Evolutionary conservation across 2,329 filamentous ascomycete species (phyloP).

Genomic region (Aspergillus sp.): DNA sequence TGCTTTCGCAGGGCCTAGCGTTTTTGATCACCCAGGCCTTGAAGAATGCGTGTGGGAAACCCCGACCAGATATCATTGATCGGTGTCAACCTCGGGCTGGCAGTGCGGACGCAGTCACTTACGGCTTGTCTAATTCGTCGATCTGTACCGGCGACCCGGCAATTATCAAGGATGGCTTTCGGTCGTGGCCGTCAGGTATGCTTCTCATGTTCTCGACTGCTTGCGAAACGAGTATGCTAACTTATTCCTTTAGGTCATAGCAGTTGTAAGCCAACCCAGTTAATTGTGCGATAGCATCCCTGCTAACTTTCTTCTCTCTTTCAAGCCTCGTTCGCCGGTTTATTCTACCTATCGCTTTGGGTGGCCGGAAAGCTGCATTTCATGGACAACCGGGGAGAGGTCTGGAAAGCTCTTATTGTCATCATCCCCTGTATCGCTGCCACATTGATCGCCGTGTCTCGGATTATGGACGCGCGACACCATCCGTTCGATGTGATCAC

Average conservation of each 20-base stretch:
- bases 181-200: slow-evolving; percentile 57
- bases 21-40: slow-evolving; percentile 59
- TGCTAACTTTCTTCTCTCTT: slow-evolving; percentile 11
- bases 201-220: neutral
- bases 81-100: slow-evolving; percentile 48
- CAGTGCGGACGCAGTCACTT: slow-evolving; percentile 37
- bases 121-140: slow-evolving; percentile 45
- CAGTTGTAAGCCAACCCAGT: slow-evolving; percentile 12
- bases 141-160: slow-evolving; percentile 54
- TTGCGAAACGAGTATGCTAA: slow-evolving; percentile 16
- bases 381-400: slow-evolving; percentile 59
- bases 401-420: slow-evolving; percentile 59
- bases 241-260: slow-evolving; percentile 17
- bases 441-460: slow-evolving; percentile 54
- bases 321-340: slow-evolving; percentile 56
- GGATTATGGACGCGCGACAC: slow-evolving; percentile 63
- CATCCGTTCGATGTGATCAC: slow-evolving; percentile 62
- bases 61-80: slow-evolving; percentile 59
- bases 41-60: slow-evolving; percentile 61
- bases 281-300: neutral
- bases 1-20: slow-evolving; percentile 53
- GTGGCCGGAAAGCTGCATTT: slow-evolving; percentile 60
- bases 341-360: slow-evolving; percentile 61
- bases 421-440: slow-evolving; percentile 55
- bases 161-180: slow-evolving; percentile 59